Percentiles rank a stretch among this genome's conserved stretches.
phyloP scores from a whole-genome alignment of 2,329 filamentous ascomycete species.

The Sporothrix globosa region DNA sequence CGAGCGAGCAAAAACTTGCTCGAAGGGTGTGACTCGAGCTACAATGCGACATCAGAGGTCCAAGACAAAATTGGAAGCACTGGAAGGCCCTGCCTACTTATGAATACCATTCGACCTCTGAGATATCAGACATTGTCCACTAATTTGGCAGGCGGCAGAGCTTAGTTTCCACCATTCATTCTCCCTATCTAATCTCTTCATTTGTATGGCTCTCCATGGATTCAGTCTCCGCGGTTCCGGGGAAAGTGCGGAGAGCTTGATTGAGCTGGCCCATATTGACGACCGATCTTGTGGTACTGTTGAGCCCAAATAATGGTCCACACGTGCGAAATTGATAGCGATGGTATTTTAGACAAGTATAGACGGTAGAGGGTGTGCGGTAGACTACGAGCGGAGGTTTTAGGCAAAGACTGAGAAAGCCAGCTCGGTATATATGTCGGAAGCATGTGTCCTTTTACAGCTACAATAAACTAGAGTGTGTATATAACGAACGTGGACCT shows the following conservation, averaged over 20 bases:
- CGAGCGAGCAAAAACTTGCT: background rate
- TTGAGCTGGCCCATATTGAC: background rate
- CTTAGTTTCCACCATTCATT: background rate
- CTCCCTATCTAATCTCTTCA: background rate
- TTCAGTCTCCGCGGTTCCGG: constrained; percentile 26
- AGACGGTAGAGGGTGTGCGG: background rate
- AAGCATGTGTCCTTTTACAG: background rate
- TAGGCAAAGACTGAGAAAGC: constrained; percentile 4
- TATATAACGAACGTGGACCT: constrained; percentile 1
- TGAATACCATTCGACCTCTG: background rate
- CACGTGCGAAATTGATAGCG: background rate
- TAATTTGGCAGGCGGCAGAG: background rate
- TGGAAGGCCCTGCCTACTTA: constrained; percentile 1
- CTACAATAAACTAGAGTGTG: background rate
- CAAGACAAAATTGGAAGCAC: background rate
- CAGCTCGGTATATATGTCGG: background rate
- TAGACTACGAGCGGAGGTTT: background rate
- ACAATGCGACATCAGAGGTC: background rate
- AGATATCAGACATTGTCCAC: background rate
- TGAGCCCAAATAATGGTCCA: background rate
- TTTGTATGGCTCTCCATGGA: constrained; percentile 2
- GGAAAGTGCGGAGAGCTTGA: constrained; percentile 2
- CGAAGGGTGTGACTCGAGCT: background rate
- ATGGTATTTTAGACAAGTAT: background rate
- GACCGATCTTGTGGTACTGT: constrained; percentile 18